Conservation (phyloP, 495 filamentous ascomycete species). For the Penicillium pancosmium region DNA sequence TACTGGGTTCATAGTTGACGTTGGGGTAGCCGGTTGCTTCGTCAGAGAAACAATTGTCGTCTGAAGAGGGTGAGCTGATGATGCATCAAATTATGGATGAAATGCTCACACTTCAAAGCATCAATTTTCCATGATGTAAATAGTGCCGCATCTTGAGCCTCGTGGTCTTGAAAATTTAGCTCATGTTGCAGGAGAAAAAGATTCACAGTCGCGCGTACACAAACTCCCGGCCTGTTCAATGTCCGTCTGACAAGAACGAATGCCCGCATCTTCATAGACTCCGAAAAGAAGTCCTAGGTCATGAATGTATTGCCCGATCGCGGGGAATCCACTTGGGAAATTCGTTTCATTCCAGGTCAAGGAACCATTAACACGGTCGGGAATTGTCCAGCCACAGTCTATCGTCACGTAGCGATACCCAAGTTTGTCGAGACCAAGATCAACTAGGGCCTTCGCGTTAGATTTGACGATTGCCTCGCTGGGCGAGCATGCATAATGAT, state of each 20-base stretch:
- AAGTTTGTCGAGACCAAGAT: conserved; percentile 50
- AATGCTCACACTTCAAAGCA: conserved; percentile 43
- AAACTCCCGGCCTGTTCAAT: conserved; percentile 33
- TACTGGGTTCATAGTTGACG: conserved; percentile 41
- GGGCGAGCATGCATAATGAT: conserved; percentile 53
- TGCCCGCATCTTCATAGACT: conserved; percentile 56
- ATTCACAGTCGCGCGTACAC: conserved; percentile 20
- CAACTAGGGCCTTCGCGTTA: conserved; percentile 58
- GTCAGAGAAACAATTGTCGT: conserved; percentile 57
- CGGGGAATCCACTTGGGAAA: conserved; percentile 54
- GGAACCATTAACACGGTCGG: conserved; percentile 44
- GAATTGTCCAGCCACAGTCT: conserved; percentile 59
- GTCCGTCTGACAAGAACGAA: conserved; percentile 31
- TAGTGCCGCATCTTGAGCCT: conserved; percentile 45
- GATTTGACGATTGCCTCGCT: conserved; percentile 51
- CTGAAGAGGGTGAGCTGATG: conserved; percentile 15
- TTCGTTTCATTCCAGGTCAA: conserved; percentile 56
- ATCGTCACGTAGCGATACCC: conserved; percentile 59
- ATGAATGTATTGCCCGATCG: conserved; percentile 53
- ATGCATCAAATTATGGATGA: neutral
- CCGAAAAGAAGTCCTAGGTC: conserved; percentile 54
- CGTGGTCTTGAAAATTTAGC: conserved; percentile 39
- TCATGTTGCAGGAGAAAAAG: neutral
- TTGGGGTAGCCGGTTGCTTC: conserved; percentile 38
- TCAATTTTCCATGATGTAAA: conserved; percentile 49